Conservation (phyloP, 108 stramenopile species). For the Fistulifera pelliculosa region DNA sequence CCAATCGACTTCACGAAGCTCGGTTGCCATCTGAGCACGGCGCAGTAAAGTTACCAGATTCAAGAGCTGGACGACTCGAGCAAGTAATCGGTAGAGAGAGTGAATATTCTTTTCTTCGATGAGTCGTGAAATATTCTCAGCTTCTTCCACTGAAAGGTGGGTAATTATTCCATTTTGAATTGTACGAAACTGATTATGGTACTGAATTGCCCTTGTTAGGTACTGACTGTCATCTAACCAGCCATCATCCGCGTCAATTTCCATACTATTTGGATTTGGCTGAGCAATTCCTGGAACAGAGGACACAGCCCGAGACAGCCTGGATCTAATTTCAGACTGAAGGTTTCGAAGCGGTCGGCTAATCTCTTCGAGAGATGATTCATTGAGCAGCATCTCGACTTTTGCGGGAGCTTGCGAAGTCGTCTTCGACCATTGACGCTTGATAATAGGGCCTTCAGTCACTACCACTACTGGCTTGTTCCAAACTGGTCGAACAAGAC, state of each 20-base stretch:
- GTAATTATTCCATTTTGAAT: neutral
- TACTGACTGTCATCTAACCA: slow-evolving; percentile 16
- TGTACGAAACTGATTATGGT: slow-evolving; percentile 29
- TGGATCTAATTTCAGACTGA: slow-evolving; percentile 38
- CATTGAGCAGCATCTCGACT: slow-evolving; percentile 74
- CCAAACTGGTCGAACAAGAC: slow-evolving; percentile 83
- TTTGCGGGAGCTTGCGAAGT: slow-evolving; percentile 46
- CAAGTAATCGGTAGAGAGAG: slow-evolving; percentile 64
- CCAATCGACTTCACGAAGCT: slow-evolving; percentile 76
- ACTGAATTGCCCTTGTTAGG: slow-evolving; percentile 42
- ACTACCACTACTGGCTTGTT: slow-evolving; percentile 78
- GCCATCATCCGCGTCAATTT: slow-evolving; percentile 37
- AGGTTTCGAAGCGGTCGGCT: slow-evolving; percentile 38
- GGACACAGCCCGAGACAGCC: slow-evolving; percentile 48
- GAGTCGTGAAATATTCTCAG: slow-evolving; percentile 29
- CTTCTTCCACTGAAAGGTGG: slow-evolving; percentile 29
- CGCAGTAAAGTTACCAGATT: slow-evolving; percentile 52
- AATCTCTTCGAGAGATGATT: slow-evolving; percentile 47
- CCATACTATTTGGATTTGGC: slow-evolving; percentile 30
- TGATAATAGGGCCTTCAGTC: slow-evolving; percentile 56
- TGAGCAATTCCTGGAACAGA: slow-evolving; percentile 40
- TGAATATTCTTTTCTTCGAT: slow-evolving; percentile 84
- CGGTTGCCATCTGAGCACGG: slow-evolving; percentile 50
- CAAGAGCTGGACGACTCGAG: slow-evolving; percentile 66
- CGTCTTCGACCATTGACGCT: slow-evolving; percentile 20